phyloP scores from a whole-genome alignment of 176 grass and related monocot genomes.

The Coix lacrymajobi region DNA sequence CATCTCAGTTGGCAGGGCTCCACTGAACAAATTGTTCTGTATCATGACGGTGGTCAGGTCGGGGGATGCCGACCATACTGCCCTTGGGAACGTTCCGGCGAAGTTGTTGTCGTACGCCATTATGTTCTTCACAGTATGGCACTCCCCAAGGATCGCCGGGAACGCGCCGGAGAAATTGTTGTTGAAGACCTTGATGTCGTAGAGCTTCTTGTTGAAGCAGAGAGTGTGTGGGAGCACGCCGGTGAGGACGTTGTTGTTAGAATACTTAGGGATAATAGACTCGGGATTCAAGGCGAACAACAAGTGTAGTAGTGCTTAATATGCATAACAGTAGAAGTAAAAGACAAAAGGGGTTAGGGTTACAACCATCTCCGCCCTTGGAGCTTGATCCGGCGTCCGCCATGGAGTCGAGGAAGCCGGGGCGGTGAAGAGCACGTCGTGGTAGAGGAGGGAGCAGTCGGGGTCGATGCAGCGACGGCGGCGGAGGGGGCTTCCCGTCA shows the following conservation, averaged over 20 bases:
- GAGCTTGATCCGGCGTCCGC: no score
- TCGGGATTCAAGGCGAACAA: no score
- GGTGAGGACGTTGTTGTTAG: conserved; percentile 31
- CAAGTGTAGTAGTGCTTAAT: no score
- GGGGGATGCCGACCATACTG: background rate
- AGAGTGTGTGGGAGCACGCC: conserved; percentile 42
- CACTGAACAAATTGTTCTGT: conserved; percentile 12
- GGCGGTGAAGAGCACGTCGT: no score
- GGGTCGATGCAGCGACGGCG: no score
- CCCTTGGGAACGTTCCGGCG: conserved; percentile 21
- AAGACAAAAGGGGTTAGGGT: no score
- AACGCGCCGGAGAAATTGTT: conserved; percentile 51
- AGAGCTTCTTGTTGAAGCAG: conserved; percentile 34
- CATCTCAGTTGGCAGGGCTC: background rate
- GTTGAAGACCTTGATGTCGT: conserved; percentile 37
- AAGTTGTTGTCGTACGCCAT: conserved; percentile 39
- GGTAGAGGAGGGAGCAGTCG: no score
- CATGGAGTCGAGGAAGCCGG: no score
- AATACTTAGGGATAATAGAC: no score
- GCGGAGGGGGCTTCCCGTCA: no score
- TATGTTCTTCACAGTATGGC: background rate
- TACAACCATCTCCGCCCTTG: no score
- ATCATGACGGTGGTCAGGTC: conserved; percentile 10
- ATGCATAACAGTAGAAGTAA: no score
- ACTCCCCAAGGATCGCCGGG: conserved; percentile 6